Base-by-base conservation (phyloP, 768 basidiomycete species). In the Rhizopogon rudus region DNA sequence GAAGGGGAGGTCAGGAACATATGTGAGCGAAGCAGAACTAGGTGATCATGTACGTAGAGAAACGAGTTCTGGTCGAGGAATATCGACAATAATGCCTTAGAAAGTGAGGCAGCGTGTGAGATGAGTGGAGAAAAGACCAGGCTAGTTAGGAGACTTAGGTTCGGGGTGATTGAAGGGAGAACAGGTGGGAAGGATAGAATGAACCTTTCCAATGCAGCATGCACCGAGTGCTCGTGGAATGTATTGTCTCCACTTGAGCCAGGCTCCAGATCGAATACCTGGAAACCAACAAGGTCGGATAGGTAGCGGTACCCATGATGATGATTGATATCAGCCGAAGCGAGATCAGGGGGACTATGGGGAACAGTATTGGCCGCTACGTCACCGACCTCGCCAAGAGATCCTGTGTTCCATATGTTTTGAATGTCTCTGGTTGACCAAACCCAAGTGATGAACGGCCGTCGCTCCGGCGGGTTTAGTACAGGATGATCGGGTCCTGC, bases 21-120 rank as follows among this genome's bases (percentile, higher is more conserved):
- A 61, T 90, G 92, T 3, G 87, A 87, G 17, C 87, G 82, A 40
- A 93, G 74, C 44, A 93, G 75, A 25, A 73, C 62, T 29, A 91
- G 78, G 60, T 92, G 91, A 1, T 81, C 73, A 45, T 77, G 81
- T 39, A 93, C 74, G 60, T 86, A 83, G 50, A 93, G 82, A n/a
- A 78, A 77, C 7, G 82, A 82, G 2, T 79, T 69, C 0, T 82
- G 77, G 12, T 81, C 75, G 9, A 93, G 75, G 65, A 93, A 83
- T 7, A 89, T 73, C 1, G 74, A 71, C 10, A 95, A 76, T 3
- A 94, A 78, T 8, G 87, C 79, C 9, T 74, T 72, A 0, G 91
- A 89, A 50, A 95, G 77, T 6, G 74, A 75, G 41, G 78, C 73
- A n/a, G 82, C 81, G 59, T 87, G 87, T 16, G 73, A 65, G n/a